Evolutionary conservation across 2,329 filamentous ascomycete genomes (phyloP), one percentile per base, ranked within the genome.

Genomic region (Aspergillus texensis): DNA sequence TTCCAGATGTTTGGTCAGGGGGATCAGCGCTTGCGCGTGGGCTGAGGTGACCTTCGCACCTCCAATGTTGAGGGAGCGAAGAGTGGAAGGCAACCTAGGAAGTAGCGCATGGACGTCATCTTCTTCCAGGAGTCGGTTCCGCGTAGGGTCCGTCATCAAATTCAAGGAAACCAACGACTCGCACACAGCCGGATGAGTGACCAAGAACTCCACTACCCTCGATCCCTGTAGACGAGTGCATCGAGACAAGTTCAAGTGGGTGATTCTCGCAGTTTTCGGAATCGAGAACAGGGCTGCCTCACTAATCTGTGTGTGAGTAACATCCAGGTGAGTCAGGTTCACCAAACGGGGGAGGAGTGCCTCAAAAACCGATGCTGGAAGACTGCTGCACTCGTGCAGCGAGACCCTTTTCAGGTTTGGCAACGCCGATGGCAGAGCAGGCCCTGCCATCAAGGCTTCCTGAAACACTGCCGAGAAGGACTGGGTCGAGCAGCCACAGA

Each of bases 241-340:
- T 77, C 91, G 92, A 66, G 90, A 88, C 54, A 95, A 80, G 72
- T 93, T 94, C 60, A 95, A 81, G 74, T 95, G 92, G 1, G 90
- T 93, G 67, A 94, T 84, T 66, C 82, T 83, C 12, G 92, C 91
- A 5, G 89, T 89, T n/a, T 82, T 74, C 0, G 91, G 91, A 66
- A 94, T 91, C 24, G 87, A 87, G 69, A 85, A 81, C 19, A 95
- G 82, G 5, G 91, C 91, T 28, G 83, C 80, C 74, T 93, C 87
- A 39, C 89, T 93, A 70, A 95, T 87, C 68, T 89, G 86, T 1
- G 91, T 94, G 68, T 91, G 90, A 11, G 90, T 87, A n/a, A 94
- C 83, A 72, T 95, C 92, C 43, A 95, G 85, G 74, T 94, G 91
- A 1, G 91, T 94, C 60, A 93, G 80, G 60, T 85, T 83, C 30